Evolutionary conservation across 345 rosid species (phyloP).

Genomic region (Populus alba): DNA sequence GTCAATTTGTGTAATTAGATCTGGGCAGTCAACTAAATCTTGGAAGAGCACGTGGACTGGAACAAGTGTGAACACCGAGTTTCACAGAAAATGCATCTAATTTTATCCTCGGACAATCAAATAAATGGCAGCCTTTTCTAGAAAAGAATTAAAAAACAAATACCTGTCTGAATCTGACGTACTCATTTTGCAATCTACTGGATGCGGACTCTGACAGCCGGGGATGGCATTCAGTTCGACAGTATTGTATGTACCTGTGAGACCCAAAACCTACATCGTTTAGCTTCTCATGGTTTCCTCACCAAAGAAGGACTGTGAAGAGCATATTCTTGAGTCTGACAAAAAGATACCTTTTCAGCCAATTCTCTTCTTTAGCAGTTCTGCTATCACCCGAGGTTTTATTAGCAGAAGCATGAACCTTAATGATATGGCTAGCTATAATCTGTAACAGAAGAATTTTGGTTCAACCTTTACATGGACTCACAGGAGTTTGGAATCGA

Average conservation of each 20-base stretch:
- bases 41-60: background rate
- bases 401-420: constrained; percentile 88
- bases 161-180: constrained; percentile 90
- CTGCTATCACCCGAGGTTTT: constrained; percentile 46
- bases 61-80: background rate
- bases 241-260: constrained; percentile 77
- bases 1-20: background rate
- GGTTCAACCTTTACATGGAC: background rate
- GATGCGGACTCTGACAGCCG: constrained; percentile 80
- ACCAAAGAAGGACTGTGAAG: constrained; percentile 4
- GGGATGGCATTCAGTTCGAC: constrained; percentile 78
- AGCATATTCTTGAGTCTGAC: background rate
- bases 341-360: constrained; percentile 73
- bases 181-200: constrained; percentile 63
- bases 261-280: constrained; percentile 15
- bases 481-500: background rate
- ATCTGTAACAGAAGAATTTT: constrained; percentile 44
- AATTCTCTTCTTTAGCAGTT: constrained; percentile 76
- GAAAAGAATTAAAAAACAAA: background rate
- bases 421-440: constrained; percentile 92
- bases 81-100: background rate
- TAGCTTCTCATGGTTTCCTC: constrained; percentile 10
- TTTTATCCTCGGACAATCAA: background rate
- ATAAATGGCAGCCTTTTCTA: background rate
- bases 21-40: background rate